Base-by-base conservation (phyloP, 192 early-diverging fungal species). In the Phycomyces blakesleeanus region DNA sequence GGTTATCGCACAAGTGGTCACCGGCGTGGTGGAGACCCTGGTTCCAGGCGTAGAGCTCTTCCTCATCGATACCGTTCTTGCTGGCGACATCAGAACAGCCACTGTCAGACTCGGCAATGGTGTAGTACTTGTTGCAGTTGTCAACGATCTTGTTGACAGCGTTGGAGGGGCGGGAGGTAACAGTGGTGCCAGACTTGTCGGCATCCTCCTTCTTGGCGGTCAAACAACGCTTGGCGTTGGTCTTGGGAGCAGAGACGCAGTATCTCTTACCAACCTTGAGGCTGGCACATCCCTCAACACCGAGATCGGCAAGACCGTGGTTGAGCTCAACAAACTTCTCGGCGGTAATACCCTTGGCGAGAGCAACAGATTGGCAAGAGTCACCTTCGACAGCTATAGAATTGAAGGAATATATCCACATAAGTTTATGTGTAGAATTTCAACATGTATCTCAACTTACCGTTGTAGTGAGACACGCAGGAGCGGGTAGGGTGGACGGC, bases 41-140 rank as follows among this genome's bases (percentile, higher is more conserved):
- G 61, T 73, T 73, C 71, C 71, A 73, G n/a, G 52, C 50, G 65
- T 63, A 73, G 47, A 73, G 59, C 1, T 73, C 5, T 39, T 34
- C 25, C 14, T 55, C 20, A 7, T 15, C 38, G 22, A 73, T 67
- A 52, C 51, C 47, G 50, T 67, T 57, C 14, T 54, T 49, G 16
- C 24, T 16, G 10, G 61, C 34, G 41, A 73, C 47, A 38, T 34
- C 49, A 37, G 24, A 24, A 54, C 71, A 73, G 26, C 56, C 57
- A 18, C 15, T 55, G 41, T 73, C 44, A 47, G 15, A 0, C 14
- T 47, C 9, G 18, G 58, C 29, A 34, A 73, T 44, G 24, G 67
- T 67, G 22, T 44, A 39, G 22, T 57, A 73, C 26, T 50, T 63
- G 54, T 61, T 73, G 55, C 71, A 73, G 56, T 24, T 57, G 20